Evolutionary conservation across 768 basidiomycete genomes (phyloP).

Genomic region (Tylopilus subfusipes): DNA sequence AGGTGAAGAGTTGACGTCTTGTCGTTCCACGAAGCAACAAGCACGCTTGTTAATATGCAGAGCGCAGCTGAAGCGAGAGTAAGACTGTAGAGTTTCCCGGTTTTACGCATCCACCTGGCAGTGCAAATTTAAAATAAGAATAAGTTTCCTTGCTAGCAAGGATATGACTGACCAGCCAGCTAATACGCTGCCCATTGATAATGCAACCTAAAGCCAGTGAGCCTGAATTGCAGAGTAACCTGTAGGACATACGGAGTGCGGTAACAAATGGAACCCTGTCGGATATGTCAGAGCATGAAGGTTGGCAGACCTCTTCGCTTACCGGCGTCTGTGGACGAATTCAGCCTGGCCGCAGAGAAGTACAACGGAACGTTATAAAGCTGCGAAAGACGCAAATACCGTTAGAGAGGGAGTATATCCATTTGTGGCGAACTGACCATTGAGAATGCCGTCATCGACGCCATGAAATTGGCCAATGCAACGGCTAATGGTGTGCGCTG

Average conservation of each 20-base stretch:
- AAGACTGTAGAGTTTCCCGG: constrained; percentile 80
- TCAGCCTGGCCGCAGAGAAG: constrained; percentile 76
- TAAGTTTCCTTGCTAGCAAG: not conserved
- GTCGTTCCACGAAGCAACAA: constrained; percentile 67
- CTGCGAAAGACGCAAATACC: constrained; percentile 31
- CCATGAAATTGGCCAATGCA: constrained; percentile 74
- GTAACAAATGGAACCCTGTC: constrained; percentile 81
- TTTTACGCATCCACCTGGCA: constrained; percentile 75
- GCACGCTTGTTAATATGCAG: constrained; percentile 53
- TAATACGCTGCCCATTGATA: constrained; percentile 80
- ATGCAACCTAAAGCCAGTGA: constrained; percentile 52
- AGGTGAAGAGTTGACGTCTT: constrained; percentile 57
- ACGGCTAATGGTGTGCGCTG: constrained; percentile 80
- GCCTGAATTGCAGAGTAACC: constrained; percentile 5
- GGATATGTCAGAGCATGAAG: constrained; percentile 9
- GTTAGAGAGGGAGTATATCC: not conserved
- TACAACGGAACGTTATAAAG: constrained; percentile 89
- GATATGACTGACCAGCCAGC: constrained; percentile 69
- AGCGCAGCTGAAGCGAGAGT: constrained; percentile 64
- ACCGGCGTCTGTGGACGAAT: constrained; percentile 71
- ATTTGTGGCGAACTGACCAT: constrained; percentile 45
- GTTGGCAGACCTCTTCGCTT: constrained; percentile 20
- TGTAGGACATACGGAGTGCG: constrained; percentile 68
- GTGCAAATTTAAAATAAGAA: constrained; percentile 8
- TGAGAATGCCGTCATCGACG: constrained; percentile 75